Evolutionary conservation across 208 protist species (phyloP), one percentile per base, ranked within the genome.

Genomic region (Histomonas meleagridis): DNA sequence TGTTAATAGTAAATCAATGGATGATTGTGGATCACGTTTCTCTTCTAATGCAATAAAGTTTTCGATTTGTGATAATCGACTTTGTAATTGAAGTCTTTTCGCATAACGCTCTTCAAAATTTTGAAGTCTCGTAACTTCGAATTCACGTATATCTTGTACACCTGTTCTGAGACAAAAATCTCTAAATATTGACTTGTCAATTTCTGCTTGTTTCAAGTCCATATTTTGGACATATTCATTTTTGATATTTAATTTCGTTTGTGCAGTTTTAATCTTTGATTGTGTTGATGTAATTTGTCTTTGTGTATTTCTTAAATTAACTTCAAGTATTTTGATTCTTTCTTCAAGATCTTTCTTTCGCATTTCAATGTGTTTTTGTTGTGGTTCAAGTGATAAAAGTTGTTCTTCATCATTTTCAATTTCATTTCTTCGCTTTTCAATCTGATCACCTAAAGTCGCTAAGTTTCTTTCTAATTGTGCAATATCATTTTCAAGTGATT

Each of bases 121-220:
- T 35, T 86, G 76, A 9, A 86, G 23, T 65, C 7, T n/a, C 7
- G 60, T 65, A n/a, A 65, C n/a, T 65, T 91, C 90, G 23, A 79
- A 91, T 70, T 91, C 90, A 32, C 35, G 21, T 35, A 91, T 40
- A 91, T 91, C 72, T 5, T 76, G 65, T 51, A 91, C 90, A 46
- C 38, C 38, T 28, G 35, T 26, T 49, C n/a, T 14, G 14, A 5
- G 2, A 57, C 90, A 79, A 26, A 91, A 91, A 48, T 91, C 90
- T 51, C 35, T 53, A 28, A 92, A 92, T 2, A 92, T 32, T 35
- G 35, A n/a, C 18, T 65, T 81, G 40, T 92, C 91, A 16, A 69
- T 28, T 35, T 78, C 21, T 18, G 91, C 38, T 49, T 90, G 35
- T 51, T 51, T n/a, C 1, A 62, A 48, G 1, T 38, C 46, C 21